These are phyloP conservation scores for Exobasidium rhododendri DNA, from an alignment of 1,284 basidiomycete species.

Conservation along the genomic window DNA sequence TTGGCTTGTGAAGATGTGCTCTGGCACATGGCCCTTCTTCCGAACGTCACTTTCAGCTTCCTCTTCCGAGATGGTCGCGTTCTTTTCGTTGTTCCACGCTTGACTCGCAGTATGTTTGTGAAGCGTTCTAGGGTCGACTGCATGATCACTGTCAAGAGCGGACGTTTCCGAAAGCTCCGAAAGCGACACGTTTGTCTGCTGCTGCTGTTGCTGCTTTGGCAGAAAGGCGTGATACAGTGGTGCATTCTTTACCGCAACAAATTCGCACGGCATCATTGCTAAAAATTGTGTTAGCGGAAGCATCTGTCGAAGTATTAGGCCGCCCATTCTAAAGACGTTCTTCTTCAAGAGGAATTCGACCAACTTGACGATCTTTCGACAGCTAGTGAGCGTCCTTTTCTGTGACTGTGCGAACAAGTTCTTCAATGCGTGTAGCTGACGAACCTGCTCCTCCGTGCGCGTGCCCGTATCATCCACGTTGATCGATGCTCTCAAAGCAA, in stretches of 20 bases:
- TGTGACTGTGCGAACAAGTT: slow-evolving; percentile 33
- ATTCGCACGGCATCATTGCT: slow-evolving; percentile 23
- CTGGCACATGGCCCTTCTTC: slow-evolving; percentile 9
- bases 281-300: slow-evolving; percentile 42
- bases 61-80: slow-evolving; percentile 13
- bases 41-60: background rate
- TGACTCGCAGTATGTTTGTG: background rate
- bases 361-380: slow-evolving; percentile 33
- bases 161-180: background rate
- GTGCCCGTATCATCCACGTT: background rate
- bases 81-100: background rate
- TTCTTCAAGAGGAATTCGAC: slow-evolving; percentile 32
- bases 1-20: slow-evolving; percentile 21
- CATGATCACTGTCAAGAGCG: background rate
- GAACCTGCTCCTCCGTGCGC: background rate
- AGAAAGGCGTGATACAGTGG: too few species aligned
- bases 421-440: slow-evolving; percentile 21
- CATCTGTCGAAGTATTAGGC: slow-evolving; percentile 33
- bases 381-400: slow-evolving; percentile 30
- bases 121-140: background rate
- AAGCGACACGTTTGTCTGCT: background rate
- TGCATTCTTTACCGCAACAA: background rate
- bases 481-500: background rate
- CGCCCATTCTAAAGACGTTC: slow-evolving; percentile 38
- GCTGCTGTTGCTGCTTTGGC: background rate